phyloP scores from a whole-genome alignment of 345 rosid species.

The Moringa oleifera region DNA sequence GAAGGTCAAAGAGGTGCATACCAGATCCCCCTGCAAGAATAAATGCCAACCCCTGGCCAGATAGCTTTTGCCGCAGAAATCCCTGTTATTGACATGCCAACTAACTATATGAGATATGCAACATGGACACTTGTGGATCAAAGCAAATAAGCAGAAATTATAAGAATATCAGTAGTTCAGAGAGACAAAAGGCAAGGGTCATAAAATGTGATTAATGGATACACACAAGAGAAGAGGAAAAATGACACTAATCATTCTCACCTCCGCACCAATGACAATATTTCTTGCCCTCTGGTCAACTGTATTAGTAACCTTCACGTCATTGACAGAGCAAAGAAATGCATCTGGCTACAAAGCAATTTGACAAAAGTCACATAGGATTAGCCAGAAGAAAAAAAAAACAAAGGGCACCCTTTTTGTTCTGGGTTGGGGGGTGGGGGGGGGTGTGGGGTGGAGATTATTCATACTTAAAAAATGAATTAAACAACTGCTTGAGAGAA shows the following conservation, averaged over 20 bases:
- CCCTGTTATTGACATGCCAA: slow-evolving; percentile 38
- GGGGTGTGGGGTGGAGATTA: too few relatives aligned
- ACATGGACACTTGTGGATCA: not conserved
- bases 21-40: slow-evolving; percentile 96
- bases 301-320: slow-evolving; percentile 78
- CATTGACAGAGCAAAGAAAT: slow-evolving; percentile 87
- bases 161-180: not conserved
- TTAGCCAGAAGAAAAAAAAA: slow-evolving; percentile 5
- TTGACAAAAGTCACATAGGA: slow-evolving; percentile 20
- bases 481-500: slow-evolving; percentile 8
- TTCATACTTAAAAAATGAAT: not conserved
- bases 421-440: too few relatives aligned
- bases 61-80: slow-evolving; percentile 78
- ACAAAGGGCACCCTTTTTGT: too few relatives aligned
- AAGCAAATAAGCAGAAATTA: slow-evolving; percentile 7
- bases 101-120: slow-evolving; percentile 7
- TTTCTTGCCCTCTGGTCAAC: slow-evolving; percentile 78
- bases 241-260: slow-evolving; percentile 10
- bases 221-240: not conserved
- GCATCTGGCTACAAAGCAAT: slow-evolving; percentile 90
- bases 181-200: not conserved
- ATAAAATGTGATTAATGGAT: too few relatives aligned
- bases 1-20: slow-evolving; percentile 29
- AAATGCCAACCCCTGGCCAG: slow-evolving; percentile 97
- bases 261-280: slow-evolving; percentile 70